Base-by-base conservation (phyloP, 352 stramenopile genomes). In the Pythium apleroticum region DNA sequence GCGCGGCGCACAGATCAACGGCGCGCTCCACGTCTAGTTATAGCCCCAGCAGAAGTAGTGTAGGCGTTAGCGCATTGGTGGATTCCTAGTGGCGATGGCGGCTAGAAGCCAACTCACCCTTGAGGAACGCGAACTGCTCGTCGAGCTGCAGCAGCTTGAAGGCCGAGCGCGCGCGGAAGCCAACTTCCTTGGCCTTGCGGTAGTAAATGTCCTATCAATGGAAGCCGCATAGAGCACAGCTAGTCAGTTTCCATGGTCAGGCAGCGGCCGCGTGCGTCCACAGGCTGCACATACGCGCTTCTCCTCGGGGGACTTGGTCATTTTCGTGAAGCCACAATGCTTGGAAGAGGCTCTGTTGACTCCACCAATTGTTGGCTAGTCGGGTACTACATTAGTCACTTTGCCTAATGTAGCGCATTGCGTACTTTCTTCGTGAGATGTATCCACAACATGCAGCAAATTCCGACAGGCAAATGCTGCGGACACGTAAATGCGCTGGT, bases 141-240 rank as follows among this genome's bases (percentile, higher is more conserved):
- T 99, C 97, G 17, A 99, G 74, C 72, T 99, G 97, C 45, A 99
- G 77, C 35, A 99, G 77, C 69, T 99, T 99, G 83, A 99, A 99
- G 3, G 98, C 98, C 30, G 93, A 99, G 55, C 98, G 88, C 15
- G 98, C 98, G 58, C 98, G 82, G 75, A 98, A 99, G 12, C 97
- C 97, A 7, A 97, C 87, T 72, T 99, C 96, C 73, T 98, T 98
- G 33, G 94, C 96, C 43, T 84, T 81, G 64, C 94, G 81, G 75
- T 98, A 98, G 72, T 93, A 95, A 57, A 95, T 92, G 53, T 95
- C 86, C 86, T 93, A 61, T 28, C 33, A 9, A 57, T 12, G 30
- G 10, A 45, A 0, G 9, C 25, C 30, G 53, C 30, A 27, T 30
- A 24, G 63, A 31, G 3, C 31, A 49, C 19, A 22, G 41, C 41